Evolutionary conservation across 2,329 filamentous ascomycete genomes (phyloP), one percentile per base, ranked within the genome.

Genomic region (Lomentospora prolificans): DNA sequence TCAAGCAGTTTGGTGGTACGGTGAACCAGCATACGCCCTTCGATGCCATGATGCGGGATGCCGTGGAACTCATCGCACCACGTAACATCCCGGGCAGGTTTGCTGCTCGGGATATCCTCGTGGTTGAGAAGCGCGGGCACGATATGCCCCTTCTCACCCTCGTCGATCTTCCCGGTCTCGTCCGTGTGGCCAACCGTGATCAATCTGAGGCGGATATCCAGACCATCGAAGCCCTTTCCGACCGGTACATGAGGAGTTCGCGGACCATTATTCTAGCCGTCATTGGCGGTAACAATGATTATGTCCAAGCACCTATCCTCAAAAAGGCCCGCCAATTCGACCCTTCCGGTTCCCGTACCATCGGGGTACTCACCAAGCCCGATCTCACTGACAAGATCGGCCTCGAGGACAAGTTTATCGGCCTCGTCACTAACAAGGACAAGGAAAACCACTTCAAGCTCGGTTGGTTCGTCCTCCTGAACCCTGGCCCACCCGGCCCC

Each of bases 121-220:
- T 81, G 1, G 74, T 85, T 0, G 80, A 85, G 61, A 76, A 83
- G 62, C 74, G 72, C 9, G 81, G 81, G 0, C 81, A 80, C 0
- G 75, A 80, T 9, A 76, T 80, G 69, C 79, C 80, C 1, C 72
- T 84, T 14, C 66, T 85, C 46, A 85, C 80, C 0, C 71, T 85
- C 1, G 79, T 85, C 6, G 82, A 85, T 64, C 69, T 85, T 31
- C 82, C 81, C 0, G 81, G 82, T 1, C 67, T 85, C 1, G 77
- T 83, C 27, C 71, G 74, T 30, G 76, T 80, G 7, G 74, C 74
- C 60, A 80, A 77, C 58, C 70, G 73, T 28, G 72, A 78, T 55
- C 78, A 82, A 62, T 78, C 76, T 1, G 69, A 73, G 28, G 68
- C 72, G 22, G 80, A 82, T 46, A 78, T 78, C 55, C 67, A 72